A percentile compares a stretch with the other conserved stretches of the same genome.
These are phyloP conservation scores for Senecio squalidus DNA, from an alignment of 140 eudicot genomes.

Conservation along the genomic window DNA sequence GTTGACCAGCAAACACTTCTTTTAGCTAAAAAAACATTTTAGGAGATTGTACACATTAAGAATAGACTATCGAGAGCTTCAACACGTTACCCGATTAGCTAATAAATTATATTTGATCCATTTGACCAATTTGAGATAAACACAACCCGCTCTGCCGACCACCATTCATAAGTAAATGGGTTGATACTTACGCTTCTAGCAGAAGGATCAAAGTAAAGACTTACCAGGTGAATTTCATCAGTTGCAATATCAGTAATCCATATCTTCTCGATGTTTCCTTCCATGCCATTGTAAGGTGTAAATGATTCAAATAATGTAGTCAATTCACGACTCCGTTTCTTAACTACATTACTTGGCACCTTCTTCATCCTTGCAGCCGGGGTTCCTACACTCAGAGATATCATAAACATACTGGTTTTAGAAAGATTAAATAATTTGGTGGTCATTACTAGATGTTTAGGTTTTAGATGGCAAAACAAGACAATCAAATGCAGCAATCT, in stretches of 20 bases:
- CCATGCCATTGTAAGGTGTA: constrained; percentile 88
- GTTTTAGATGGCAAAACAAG: not conserved
- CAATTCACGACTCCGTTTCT: constrained; percentile 91
- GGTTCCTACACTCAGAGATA: constrained; percentile 50
- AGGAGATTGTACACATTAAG: too few relatives aligned
- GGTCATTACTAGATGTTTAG: not conserved
- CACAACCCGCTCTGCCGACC: too few relatives aligned
- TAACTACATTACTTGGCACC: constrained; percentile 78
- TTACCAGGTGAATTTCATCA: constrained; percentile 88
- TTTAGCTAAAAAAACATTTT: not conserved
- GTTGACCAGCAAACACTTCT: not conserved
- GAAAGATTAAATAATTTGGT: not conserved
- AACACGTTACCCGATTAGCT: too few relatives aligned
- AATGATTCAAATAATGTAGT: constrained; percentile 88
- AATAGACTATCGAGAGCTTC: too few relatives aligned
- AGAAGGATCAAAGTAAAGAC: not conserved
- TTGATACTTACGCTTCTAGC: too few relatives aligned
- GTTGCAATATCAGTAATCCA: constrained; percentile 96
- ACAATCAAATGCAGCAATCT: not conserved
- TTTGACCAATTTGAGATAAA: too few relatives aligned
- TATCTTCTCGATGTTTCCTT: constrained; percentile 71
- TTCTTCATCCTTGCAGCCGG: constrained; percentile 99
- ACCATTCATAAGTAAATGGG: too few relatives aligned
- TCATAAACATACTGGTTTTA: constrained; percentile 12
- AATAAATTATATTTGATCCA: too few relatives aligned